These are phyloP conservation scores for Cynara cardunculus DNA, from an alignment of 129 eudicot species.

Conservation along the genomic window DNA sequence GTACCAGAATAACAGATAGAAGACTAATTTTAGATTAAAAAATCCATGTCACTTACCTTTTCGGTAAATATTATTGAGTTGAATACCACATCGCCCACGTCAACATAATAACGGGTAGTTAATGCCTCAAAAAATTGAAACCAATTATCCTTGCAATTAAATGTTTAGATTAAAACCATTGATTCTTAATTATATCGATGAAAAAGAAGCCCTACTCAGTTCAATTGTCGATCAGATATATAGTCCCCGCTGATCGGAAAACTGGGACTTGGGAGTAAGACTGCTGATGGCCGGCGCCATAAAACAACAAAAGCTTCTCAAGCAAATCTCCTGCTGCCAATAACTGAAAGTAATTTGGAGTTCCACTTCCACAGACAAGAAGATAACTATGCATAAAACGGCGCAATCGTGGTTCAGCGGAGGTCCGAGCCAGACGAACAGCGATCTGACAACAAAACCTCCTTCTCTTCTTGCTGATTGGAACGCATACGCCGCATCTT, in stretches of 20 bases:
- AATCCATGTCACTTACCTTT: too few relatives aligned
- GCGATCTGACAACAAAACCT: slow-evolving; percentile 37
- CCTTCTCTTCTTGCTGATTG: slow-evolving; percentile 8
- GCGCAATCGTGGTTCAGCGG: slow-evolving; percentile 79
- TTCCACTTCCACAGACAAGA: not conserved
- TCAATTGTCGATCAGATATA: not conserved
- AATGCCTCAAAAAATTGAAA: too few relatives aligned
- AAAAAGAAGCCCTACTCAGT: not conserved
- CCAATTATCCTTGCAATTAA: too few relatives aligned
- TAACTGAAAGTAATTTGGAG: not conserved
- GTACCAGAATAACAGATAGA: too few relatives aligned
- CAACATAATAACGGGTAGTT: too few relatives aligned
- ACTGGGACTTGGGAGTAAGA: not conserved
- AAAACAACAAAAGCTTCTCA: slow-evolving; percentile 1
- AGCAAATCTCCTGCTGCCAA: slow-evolving; percentile 1
- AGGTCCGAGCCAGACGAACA: slow-evolving; percentile 51
- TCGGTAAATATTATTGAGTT: too few relatives aligned
- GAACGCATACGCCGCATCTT: too few relatives aligned
- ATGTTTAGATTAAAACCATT: too few relatives aligned
- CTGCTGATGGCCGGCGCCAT: slow-evolving; percentile 13
- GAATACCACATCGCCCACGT: too few relatives aligned
- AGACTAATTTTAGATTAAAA: too few relatives aligned
- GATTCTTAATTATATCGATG: too few relatives aligned
- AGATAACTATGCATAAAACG: slow-evolving; percentile 56
- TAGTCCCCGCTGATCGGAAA: slow-evolving; percentile 2